A percentile compares a stretch with the other conserved stretches of the same genome.
Conservation (phyloP, 192 early-diverging fungal species). For the Coemansia furcata region DNA sequence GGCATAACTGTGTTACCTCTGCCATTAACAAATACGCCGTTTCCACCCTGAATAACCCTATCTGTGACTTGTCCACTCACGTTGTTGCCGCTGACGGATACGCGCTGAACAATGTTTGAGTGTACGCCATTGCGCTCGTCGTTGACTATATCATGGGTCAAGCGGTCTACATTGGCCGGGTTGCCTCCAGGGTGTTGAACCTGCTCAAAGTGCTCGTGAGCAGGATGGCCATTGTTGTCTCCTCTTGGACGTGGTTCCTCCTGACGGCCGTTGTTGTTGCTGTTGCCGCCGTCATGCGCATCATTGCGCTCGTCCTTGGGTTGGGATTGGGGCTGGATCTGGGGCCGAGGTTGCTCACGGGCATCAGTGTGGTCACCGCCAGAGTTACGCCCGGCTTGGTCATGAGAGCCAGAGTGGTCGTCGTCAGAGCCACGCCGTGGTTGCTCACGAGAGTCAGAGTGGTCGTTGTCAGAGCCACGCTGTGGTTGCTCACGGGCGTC, state of each 20-base stretch:
- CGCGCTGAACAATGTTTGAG: slow-evolving; percentile 32
- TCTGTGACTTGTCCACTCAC: slow-evolving; percentile 17
- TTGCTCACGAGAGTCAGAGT: background rate
- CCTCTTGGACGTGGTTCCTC: slow-evolving; percentile 3
- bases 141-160: slow-evolving; percentile 35
- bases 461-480: background rate
- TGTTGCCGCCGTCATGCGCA: background rate
- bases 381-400: background rate
- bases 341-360: slow-evolving; percentile 5
- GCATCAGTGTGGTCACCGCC: no score
- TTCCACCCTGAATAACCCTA: slow-evolving; percentile 15
- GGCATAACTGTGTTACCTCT: slow-evolving; percentile 28
- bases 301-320: background rate
- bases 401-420: background rate
- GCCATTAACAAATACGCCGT: slow-evolving; percentile 27
- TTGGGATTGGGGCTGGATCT: slow-evolving; percentile 3
- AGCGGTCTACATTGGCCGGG: slow-evolving; percentile 33
- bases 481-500: background rate
- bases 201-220: slow-evolving; percentile 32
- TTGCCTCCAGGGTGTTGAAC: slow-evolving; percentile 36
- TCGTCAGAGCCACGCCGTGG: background rate
- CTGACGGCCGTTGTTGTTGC: background rate
- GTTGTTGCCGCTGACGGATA: slow-evolving; percentile 28
- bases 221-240: slow-evolving; percentile 10
- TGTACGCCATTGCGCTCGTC: slow-evolving; percentile 35